phyloP scores from a whole-genome alignment of 139 green algal species.

The Tetradesmus lagerheimii region DNA sequence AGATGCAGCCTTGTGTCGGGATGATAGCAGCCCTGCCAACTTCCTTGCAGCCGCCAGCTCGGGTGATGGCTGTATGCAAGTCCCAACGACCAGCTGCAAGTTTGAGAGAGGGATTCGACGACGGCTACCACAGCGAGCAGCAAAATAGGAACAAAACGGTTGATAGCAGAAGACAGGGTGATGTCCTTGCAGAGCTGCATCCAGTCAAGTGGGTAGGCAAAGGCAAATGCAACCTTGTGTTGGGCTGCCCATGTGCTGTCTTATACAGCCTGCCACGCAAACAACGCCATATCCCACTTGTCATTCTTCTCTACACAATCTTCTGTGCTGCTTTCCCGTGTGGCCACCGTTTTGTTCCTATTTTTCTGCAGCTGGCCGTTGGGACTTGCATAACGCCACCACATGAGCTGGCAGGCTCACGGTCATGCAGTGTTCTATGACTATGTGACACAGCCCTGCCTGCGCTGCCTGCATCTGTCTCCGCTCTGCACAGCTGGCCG shows the following conservation, averaged over 20 bases:
- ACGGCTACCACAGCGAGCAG: no score
- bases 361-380: background rate
- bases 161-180: no score
- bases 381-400: background rate
- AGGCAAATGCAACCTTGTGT: no score
- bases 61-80: background rate
- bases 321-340: background rate
- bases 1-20: no score
- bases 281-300: no score
- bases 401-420: background rate
- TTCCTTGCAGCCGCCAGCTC: background rate
- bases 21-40: background rate
- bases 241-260: background rate
- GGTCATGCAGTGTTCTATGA: background rate
- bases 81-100: constrained; percentile 1
- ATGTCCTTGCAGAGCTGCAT: no score
- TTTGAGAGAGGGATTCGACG: no score
- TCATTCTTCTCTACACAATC: background rate
- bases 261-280: background rate
- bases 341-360: background rate
- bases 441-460: background rate
- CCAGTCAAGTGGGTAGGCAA: no score
- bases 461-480: background rate
- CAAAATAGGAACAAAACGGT: no score
- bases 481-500: background rate